Percentiles rank a stretch among this genome's conserved stretches.
Conservation (phyloP, 371 early-diverging fungal genomes). For the Actinomortierella wolfii region DNA sequence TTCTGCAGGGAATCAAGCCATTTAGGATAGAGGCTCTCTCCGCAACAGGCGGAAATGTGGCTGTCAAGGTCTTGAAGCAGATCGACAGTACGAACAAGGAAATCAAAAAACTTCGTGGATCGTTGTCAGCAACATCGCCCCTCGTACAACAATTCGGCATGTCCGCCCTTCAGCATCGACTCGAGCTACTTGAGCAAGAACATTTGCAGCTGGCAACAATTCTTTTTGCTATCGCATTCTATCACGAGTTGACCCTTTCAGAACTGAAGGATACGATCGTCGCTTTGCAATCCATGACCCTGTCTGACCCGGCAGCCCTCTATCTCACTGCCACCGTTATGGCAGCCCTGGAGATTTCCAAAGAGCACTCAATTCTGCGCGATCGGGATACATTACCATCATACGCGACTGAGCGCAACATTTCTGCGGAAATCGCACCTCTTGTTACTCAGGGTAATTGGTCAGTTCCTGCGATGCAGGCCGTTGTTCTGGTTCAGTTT, state of each 20-base stretch:
- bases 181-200: constrained; percentile 59
- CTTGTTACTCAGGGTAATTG: constrained; percentile 44
- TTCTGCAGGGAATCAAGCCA: constrained; percentile 51
- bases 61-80: constrained; percentile 50
- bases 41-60: constrained; percentile 25
- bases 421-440: constrained; percentile 31
- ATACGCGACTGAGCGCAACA: constrained; percentile 32
- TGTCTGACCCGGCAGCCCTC: constrained; percentile 37
- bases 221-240: constrained; percentile 61
- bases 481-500: constrained; percentile 74
- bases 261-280: constrained; percentile 22
- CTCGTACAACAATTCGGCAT: constrained; percentile 42
- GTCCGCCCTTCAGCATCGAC: constrained; percentile 39
- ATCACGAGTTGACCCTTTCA: constrained; percentile 46
- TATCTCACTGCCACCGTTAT: constrained; percentile 39
- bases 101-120: constrained; percentile 43
- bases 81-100: constrained; percentile 52
- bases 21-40: constrained; percentile 45
- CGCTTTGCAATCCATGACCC: constrained; percentile 25
- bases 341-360: constrained; percentile 40
- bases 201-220: constrained; percentile 60
- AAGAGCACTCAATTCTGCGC: constrained; percentile 30
- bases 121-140: constrained; percentile 36
- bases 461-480: constrained; percentile 63
- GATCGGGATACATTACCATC: constrained; percentile 26